phyloP scores from a whole-genome alignment of 225 moss, liverwort and hornwort species.

The Ulota crispa region DNA sequence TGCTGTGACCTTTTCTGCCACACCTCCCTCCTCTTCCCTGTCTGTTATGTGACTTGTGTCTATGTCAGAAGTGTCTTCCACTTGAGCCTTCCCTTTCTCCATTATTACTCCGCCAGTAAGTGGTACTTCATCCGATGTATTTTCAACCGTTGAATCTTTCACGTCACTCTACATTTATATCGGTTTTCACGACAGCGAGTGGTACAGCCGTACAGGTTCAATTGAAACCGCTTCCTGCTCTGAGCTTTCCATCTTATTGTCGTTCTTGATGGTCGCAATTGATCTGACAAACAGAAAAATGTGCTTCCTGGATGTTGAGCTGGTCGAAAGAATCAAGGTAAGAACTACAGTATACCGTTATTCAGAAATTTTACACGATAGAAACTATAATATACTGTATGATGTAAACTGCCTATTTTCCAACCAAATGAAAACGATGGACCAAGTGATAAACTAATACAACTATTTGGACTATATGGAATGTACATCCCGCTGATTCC shows the following conservation, averaged over 20 bases:
- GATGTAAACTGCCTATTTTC: background rate
- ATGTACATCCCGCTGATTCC: background rate
- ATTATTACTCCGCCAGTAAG: background rate
- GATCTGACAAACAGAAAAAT: constrained; percentile 13
- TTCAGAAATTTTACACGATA: background rate
- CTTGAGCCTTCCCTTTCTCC: background rate
- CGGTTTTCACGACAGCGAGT: background rate
- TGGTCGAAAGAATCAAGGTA: background rate
- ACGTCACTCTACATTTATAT: constrained; percentile 7
- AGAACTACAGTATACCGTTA: background rate
- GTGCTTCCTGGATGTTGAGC: background rate
- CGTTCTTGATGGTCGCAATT: background rate
- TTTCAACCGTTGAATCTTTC: background rate
- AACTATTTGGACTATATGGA: background rate
- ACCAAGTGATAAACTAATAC: background rate
- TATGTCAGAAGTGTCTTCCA: no score
- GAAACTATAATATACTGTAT: background rate
- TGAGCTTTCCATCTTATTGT: constrained; percentile 9
- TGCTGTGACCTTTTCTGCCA: background rate
- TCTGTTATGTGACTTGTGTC: no score
- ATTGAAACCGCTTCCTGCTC: constrained; percentile 12
- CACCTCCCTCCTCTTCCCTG: constrained; percentile 22
- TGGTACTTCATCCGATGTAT: background rate
- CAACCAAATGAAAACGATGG: background rate
- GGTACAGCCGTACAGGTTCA: background rate